Evolutionary conservation across 176 grass and related monocot genomes (phyloP), one percentile per base, ranked within the genome.

Genomic region (Rhynchospora pubera): DNA sequence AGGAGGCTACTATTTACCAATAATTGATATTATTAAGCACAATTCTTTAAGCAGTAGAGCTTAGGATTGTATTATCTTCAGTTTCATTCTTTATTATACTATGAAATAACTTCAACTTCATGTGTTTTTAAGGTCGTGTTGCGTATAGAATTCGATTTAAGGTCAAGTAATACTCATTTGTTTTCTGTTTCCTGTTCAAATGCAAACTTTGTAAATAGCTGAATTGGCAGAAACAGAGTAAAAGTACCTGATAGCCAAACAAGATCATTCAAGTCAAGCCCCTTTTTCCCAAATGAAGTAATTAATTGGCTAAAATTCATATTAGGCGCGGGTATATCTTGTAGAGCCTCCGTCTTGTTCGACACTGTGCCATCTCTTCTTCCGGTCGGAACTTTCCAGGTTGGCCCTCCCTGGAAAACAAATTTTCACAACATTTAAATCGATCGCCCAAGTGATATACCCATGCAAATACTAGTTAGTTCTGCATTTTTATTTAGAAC

Each of bases 361-460:
- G 92, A 99, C 60, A 99, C 88, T 44, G 82, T 79, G 15, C 96
- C 96, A 63, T 99, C 96, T 16, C 96, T 87, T 11, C 96, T 43
- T 28, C 96, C 96, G 26, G 96, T 99, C 23, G 92, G 87, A 79
- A 99, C 96, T 43, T 85, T 74, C 96, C 96, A 99, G 18, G 14
- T 88, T 44, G 96, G 96, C 0, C 96, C 96, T 57, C 96, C 96
- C 96, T 99, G 42, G 73, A 76, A 23, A 46, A 46, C 5, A 64
- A 23, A 65, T 48, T 50, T 51, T 44, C 3, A 53, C 26, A 69
- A 50, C 43, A 74, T 9, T 64, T 13, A 61, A 39, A 16, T 53
- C n/a, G n/a, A n/a, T n/a, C 7, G 18, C 15, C 58, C 60, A 13
- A 44, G 26, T 5, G 16, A n/a, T 30, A 26, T 55, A 16, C 26